phyloP scores from a whole-genome alignment of 257 asterid species.

The Verbena officinalis region DNA sequence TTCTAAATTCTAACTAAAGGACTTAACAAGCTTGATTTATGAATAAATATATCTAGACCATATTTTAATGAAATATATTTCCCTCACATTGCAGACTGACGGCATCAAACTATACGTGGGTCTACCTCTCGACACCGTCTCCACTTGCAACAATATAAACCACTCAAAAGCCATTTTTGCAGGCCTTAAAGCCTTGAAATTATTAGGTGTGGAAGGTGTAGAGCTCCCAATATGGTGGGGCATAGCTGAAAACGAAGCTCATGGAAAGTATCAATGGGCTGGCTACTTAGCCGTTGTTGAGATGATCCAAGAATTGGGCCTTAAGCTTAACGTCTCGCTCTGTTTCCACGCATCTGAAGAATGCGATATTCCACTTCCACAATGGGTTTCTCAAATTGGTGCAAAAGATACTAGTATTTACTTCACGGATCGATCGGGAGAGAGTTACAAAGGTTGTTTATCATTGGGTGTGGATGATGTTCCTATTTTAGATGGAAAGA shows the following conservation, averaged over 20 bases:
- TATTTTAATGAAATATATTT: background rate
- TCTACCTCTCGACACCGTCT: conserved; percentile 59
- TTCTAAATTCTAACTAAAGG: too few species aligned
- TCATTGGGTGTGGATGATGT: conserved; percentile 56
- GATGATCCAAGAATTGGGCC: conserved; percentile 48
- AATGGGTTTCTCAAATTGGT: conserved; percentile 54
- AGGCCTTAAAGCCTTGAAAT: conserved; percentile 58
- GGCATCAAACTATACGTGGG: conserved; percentile 52
- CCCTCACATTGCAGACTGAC: conserved; percentile 42
- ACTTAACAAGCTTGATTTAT: background rate
- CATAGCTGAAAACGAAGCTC: conserved; percentile 54
- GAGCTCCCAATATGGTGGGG: conserved; percentile 80
- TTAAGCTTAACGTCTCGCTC: conserved; percentile 55
- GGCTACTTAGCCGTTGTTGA: conserved; percentile 56
- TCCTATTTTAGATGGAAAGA: conserved; percentile 60
- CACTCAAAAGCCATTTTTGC: conserved; percentile 56
- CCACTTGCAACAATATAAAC: conserved; percentile 39
- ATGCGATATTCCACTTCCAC: conserved; percentile 41
- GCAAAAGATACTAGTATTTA: conserved; percentile 43
- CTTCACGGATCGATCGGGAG: conserved; percentile 51
- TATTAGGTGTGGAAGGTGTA: conserved; percentile 64
- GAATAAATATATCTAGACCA: background rate
- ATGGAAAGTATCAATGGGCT: conserved; percentile 55
- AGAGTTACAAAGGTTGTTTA: conserved; percentile 47
- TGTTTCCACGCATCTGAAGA: conserved; percentile 53